phyloP scores from a whole-genome alignment of 1,284 basidiomycete species.

The Moesziomyces aphidis region DNA sequence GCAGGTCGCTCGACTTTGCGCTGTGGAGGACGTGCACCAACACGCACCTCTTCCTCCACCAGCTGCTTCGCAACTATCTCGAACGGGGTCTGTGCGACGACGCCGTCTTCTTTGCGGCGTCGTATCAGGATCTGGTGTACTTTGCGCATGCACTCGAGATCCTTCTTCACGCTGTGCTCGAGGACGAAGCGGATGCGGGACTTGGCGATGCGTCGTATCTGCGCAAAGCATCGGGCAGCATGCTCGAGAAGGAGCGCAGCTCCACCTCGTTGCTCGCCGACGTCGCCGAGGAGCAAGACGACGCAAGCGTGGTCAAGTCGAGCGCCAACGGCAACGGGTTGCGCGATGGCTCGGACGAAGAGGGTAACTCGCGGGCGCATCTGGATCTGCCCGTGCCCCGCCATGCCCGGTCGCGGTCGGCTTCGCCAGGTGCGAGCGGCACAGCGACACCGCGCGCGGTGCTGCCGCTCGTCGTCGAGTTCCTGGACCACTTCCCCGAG shows the following conservation, averaged over 20 bases:
- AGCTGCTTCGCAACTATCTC: conserved; percentile 87
- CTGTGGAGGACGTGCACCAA: conserved; percentile 92
- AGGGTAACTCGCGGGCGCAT: neutral
- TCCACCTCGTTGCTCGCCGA: conserved; percentile 42
- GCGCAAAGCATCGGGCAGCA: conserved; percentile 28
- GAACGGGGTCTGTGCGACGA: conserved; percentile 60
- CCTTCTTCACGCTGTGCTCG: conserved; percentile 90
- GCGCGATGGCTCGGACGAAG: conserved; percentile 1
- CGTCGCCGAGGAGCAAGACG: conserved; percentile 29
- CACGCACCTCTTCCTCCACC: conserved; percentile 94
- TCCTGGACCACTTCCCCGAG: conserved; percentile 92
- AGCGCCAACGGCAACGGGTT: neutral
- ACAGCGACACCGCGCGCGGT: conserved; percentile 69
- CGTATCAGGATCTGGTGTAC: conserved; percentile 89
- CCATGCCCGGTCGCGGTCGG: neutral
- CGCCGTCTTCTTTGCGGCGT: conserved; percentile 85
- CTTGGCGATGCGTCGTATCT: conserved; percentile 36
- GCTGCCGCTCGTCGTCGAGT: conserved; percentile 82
- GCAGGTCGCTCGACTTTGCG: conserved; percentile 84
- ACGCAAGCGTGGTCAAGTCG: neutral
- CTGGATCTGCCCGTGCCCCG: conserved; percentile 12
- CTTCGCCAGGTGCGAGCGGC: conserved; percentile 15
- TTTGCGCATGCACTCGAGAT: conserved; percentile 95
- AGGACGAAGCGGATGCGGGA: conserved; percentile 78
- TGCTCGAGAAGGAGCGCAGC: conserved; percentile 43